A percentile compares a stretch with the other conserved stretches of the same genome.
These are phyloP conservation scores for Debaryomyces coudertii DNA, from an alignment of 1,139 yeast species.

Conservation along the genomic window DNA sequence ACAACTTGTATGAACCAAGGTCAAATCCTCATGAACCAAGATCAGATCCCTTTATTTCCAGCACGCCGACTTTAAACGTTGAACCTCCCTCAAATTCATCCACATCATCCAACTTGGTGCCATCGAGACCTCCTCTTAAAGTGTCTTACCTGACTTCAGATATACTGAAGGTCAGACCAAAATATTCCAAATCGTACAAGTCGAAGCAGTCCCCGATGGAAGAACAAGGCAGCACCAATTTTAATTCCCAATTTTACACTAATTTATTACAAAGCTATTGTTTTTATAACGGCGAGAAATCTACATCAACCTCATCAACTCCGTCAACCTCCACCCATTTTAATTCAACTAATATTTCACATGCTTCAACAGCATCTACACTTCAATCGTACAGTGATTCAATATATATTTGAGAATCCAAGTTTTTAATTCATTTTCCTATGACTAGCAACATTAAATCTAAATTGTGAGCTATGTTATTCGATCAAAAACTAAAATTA, in stretches of 20 bases:
- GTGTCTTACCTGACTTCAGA: conserved; percentile 31
- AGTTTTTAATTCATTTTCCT: neutral
- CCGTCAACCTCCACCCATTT: conserved; percentile 3
- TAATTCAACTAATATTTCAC: conserved; percentile 12
- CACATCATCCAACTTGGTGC: conserved; percentile 8
- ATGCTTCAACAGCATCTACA: conserved; percentile 28
- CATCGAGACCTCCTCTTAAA: conserved; percentile 28
- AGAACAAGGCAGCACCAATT: conserved; percentile 12
- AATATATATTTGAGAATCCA: conserved; percentile 26
- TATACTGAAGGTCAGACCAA: conserved; percentile 21
- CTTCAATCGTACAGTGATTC: conserved; percentile 39
- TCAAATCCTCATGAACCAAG: conserved; percentile 14
- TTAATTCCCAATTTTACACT: conserved; percentile 32
- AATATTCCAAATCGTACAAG: conserved; percentile 24
- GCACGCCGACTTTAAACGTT: conserved; percentile 1
- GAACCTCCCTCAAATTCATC: neutral
- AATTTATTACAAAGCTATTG: conserved; percentile 38
- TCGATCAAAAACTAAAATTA: neutral
- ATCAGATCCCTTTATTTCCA: conserved; percentile 11
- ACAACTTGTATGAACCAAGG: conserved; percentile 15
- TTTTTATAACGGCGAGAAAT: conserved; percentile 30
- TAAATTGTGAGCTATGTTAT: neutral
- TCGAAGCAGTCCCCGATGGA: conserved; percentile 17
- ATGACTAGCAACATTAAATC: neutral
- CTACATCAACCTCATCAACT: neutral